phyloP scores from a whole-genome alignment of 768 basidiomycete genomes.

The Lanmaoa pseudosensibilis region DNA sequence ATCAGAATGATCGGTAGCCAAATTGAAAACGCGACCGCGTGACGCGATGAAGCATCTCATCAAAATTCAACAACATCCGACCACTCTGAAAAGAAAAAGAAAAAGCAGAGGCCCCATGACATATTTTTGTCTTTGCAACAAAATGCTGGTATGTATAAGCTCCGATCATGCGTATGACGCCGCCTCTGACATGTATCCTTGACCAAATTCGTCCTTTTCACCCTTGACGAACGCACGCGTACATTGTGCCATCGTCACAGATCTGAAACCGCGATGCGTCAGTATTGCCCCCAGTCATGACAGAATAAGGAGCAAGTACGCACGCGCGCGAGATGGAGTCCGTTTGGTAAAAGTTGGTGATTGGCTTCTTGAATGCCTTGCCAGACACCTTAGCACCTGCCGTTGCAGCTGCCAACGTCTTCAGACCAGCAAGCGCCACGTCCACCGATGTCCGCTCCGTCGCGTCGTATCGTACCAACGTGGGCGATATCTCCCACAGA shows the following conservation, averaged over 20 bases:
- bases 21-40: background rate
- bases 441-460: constrained; percentile 76
- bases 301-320: constrained; percentile 37
- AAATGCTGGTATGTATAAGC: background rate
- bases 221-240: constrained; percentile 82
- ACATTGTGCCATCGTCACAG: constrained; percentile 96
- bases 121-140: constrained; percentile 12
- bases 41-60: no score
- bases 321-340: constrained; percentile 93
- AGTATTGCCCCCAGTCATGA: background rate
- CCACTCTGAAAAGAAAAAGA: no score
- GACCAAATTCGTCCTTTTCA: constrained; percentile 33
- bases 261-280: constrained; percentile 41
- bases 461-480: constrained; percentile 81
- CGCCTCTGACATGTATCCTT: background rate
- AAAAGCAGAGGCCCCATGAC: background rate
- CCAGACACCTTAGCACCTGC: constrained; percentile 57
- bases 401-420: constrained; percentile 51
- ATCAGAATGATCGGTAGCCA: background rate
- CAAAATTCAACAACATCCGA: background rate
- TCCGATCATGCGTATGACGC: constrained; percentile 16
- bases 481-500: constrained; percentile 95
- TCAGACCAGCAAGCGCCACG: constrained; percentile 69
- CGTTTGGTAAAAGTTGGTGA: constrained; percentile 94
- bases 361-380: constrained; percentile 70